A percentile compares a stretch with the other conserved stretches of the same genome.
These are phyloP conservation scores for Turritis glabra DNA, from an alignment of 345 rosid species.

Conservation along the genomic window DNA sequence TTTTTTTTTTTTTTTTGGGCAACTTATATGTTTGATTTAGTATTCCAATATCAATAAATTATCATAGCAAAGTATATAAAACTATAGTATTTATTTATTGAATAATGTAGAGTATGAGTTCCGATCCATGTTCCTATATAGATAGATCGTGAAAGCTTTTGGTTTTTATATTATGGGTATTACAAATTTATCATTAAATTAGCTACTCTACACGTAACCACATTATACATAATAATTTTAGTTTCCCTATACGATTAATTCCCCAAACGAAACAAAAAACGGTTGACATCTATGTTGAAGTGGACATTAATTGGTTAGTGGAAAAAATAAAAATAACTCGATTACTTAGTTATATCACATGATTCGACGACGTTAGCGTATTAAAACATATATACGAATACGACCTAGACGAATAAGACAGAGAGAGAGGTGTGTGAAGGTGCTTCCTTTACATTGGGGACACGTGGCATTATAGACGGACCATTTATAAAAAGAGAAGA, in stretches of 20 bases:
- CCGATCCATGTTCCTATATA: too few species aligned
- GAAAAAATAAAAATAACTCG: neutral
- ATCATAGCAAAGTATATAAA: neutral
- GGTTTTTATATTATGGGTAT: neutral
- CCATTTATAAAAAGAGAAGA: constrained; percentile 8
- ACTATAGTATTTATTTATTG: neutral
- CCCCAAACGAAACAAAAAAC: neutral
- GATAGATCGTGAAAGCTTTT: neutral
- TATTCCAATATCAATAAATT: neutral
- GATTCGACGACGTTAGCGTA: constrained; percentile 3
- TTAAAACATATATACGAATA: constrained; percentile 12
- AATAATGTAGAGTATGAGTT: too few species aligned
- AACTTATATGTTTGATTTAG: neutral
- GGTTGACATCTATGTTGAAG: constrained; percentile 6
- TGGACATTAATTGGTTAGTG: constrained; percentile 11
- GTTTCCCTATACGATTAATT: neutral
- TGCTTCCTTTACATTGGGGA: constrained; percentile 1
- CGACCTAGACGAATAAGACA: constrained; percentile 15
- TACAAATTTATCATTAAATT: neutral
- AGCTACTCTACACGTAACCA: neutral
- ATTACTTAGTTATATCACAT: constrained; percentile 3
- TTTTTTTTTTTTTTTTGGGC: too few species aligned
- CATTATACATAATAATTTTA: neutral
- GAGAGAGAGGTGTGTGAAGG: neutral
- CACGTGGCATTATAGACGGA: constrained; percentile 28